Evolutionary conservation across 345 rosid species (phyloP), one percentile per base, ranked within the genome.

Genomic region (Populus simonii): DNA sequence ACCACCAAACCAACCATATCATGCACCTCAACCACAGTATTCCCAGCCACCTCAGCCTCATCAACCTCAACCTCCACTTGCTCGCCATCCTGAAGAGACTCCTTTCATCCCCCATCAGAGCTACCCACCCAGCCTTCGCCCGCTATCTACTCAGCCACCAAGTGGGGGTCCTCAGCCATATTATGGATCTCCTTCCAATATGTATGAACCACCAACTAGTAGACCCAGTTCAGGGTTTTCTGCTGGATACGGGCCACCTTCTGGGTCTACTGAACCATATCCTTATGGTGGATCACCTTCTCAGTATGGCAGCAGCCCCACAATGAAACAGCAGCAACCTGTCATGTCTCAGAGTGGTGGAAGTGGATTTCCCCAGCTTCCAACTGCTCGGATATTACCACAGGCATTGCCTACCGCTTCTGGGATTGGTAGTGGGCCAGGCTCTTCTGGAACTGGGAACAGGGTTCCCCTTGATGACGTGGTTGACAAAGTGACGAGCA

Each of bases 381-480:
- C 97, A 3, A 87, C 89, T 82, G 97, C 97, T 72, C 97, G 92
- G 49, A 74, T 86, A 49, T 76, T 93, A 66, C 97, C 97, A 13
- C 98, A 92, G 27, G 89, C 91, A 38, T 74, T 92, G 78, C 93
- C 97, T 22, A 80, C 92, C 20, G 90, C 93, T 59, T 81, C 98
- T 15, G 93, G 87, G 8, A 80, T 84, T 80, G 85, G 85, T 71
- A 87, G 92, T 2, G 87, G 90, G 67, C 80, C 92, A 2, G 85
- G 86, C 71, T 87, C 98, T 6, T 77, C 90, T 31, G 87, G 93
- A 71, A 31, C 89, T 31, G 98, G 94, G 82, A 89, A 83, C 88
- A 88, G 91, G 88, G 92, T 86, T 75, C 95, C 97, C 22, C 43
- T 90, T 1, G 97, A 93, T 66, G 97, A 93, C 72, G 95, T 94